These are phyloP conservation scores for Cydonia oblonga DNA, from an alignment of 331 rosid genomes.

Conservation along the genomic window DNA sequence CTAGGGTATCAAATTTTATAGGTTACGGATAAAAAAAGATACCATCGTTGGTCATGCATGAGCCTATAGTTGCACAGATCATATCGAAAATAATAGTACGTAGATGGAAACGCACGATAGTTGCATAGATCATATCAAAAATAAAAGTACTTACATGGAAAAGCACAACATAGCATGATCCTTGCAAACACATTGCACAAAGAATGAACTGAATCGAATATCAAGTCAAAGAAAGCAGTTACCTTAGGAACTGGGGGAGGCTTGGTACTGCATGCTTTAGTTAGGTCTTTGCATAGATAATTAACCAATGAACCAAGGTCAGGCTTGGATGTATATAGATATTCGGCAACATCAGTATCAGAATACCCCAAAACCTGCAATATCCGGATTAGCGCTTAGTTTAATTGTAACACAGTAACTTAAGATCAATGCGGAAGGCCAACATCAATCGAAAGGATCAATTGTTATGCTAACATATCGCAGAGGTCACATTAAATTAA, in stretches of 20 bases:
- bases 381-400: constrained; percentile 4
- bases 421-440: not conserved
- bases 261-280: constrained; percentile 56
- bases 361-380: constrained; percentile 83
- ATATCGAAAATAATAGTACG: not conserved
- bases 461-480: not conserved
- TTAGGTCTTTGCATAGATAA: constrained; percentile 73
- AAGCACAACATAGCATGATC: not conserved
- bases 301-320: constrained; percentile 44
- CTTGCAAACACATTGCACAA: not conserved
- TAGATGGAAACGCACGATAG: too few relatives aligned
- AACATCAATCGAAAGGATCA: too few relatives aligned
- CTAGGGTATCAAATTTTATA: not conserved
- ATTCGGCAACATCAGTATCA: constrained; percentile 94
- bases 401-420: not conserved
- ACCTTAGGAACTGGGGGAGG: constrained; percentile 93
- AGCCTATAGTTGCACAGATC: not conserved
- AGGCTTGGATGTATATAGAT: constrained; percentile 59
- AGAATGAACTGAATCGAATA: constrained; percentile 11
- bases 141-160: not conserved
- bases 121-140: too few relatives aligned
- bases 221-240: constrained; percentile 17
- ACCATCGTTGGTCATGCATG: not conserved
- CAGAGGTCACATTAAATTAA: too few relatives aligned
- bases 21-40: not conserved